These are phyloP conservation scores for Yamadazyma aaseri DNA, from an alignment of 1,139 yeast species.

Conservation along the genomic window DNA sequence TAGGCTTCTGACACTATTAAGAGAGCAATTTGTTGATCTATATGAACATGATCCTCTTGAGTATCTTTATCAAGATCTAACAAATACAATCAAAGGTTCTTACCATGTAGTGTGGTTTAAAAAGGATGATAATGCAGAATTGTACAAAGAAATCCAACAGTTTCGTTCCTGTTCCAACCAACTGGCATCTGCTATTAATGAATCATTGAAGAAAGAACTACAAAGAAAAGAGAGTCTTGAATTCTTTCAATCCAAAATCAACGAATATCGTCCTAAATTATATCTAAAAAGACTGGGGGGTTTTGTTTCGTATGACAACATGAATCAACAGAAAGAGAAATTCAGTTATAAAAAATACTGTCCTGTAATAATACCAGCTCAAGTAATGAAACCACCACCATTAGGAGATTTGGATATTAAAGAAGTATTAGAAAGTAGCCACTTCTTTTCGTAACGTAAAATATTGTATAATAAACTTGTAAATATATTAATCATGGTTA, in stretches of 20 bases:
- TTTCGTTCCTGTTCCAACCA: conserved; percentile 1
- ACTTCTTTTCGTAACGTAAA: conserved; percentile 39
- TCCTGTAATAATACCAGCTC: conserved; percentile 27
- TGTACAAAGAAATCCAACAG: conserved; percentile 17
- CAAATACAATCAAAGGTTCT: conserved; percentile 21
- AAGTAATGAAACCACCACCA: conserved; percentile 27
- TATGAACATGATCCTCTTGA: conserved; percentile 29
- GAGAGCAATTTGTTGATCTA: conserved; percentile 37
- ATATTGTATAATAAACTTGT: not conserved
- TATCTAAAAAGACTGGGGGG: conserved; percentile 13
- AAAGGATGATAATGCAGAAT: conserved; percentile 18
- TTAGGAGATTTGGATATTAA: conserved; percentile 34
- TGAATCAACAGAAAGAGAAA: not conserved
- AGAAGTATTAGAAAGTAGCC: conserved; percentile 32
- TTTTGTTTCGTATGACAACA: conserved; percentile 5
- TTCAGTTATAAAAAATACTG: conserved; percentile 8
- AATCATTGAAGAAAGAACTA: conserved; percentile 16
- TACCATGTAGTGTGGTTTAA: conserved; percentile 38
- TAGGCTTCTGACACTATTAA: conserved; percentile 22
- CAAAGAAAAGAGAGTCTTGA: conserved; percentile 8
- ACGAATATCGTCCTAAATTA: conserved; percentile 22
- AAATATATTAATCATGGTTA: not conserved
- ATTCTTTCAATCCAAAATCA: conserved; percentile 14
- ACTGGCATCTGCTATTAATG: conserved; percentile 8
- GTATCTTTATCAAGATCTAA: conserved; percentile 27